phyloP scores from a whole-genome alignment of 192 early-diverging fungal genomes.

The Coemansia sp. region DNA sequence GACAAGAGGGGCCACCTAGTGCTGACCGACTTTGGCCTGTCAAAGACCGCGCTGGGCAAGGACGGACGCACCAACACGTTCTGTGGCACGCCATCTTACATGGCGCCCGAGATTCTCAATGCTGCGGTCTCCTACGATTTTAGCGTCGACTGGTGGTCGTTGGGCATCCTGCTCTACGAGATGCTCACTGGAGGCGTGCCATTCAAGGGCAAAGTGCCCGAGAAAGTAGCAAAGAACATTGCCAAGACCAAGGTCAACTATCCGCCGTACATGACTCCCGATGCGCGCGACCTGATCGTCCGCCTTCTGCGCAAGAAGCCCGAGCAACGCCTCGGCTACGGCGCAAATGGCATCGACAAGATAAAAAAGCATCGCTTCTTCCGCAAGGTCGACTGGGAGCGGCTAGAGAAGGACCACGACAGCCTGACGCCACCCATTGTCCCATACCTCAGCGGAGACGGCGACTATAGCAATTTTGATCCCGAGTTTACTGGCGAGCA shows the following conservation, averaged over 20 bases:
- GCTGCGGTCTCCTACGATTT: conserved; percentile 58
- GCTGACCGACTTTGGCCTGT: conserved; percentile 93
- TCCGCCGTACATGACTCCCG: conserved; percentile 76
- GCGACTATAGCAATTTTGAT: conserved; percentile 80
- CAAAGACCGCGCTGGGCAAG: conserved; percentile 60
- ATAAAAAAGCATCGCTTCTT: conserved; percentile 68
- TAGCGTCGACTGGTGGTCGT: conserved; percentile 88
- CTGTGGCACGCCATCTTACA: conserved; percentile 85
- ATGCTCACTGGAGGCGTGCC: conserved; percentile 86
- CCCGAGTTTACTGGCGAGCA: conserved; percentile 64
- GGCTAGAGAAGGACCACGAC: conserved; percentile 48
- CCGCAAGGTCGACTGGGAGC: conserved; percentile 70
- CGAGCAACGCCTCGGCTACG: conserved; percentile 56
- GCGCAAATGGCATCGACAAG: conserved; percentile 23
- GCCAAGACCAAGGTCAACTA: conserved; percentile 75
- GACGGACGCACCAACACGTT: conserved; percentile 71
- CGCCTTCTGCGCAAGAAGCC: conserved; percentile 66
- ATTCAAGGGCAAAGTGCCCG: conserved; percentile 75
- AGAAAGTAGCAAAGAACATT: conserved; percentile 82
- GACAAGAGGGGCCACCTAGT: conserved; percentile 74
- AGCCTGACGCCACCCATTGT: conserved; percentile 64
- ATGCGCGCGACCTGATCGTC: conserved; percentile 73
- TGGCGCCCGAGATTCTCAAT: conserved; percentile 79
- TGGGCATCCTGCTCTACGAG: conserved; percentile 86
- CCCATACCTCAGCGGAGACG: conserved; percentile 57